Percentiles rank a stretch among this genome's conserved stretches.
phyloP scores from a whole-genome alignment of 2,329 filamentous ascomycete species.

The Coniochaeta sp. region DNA sequence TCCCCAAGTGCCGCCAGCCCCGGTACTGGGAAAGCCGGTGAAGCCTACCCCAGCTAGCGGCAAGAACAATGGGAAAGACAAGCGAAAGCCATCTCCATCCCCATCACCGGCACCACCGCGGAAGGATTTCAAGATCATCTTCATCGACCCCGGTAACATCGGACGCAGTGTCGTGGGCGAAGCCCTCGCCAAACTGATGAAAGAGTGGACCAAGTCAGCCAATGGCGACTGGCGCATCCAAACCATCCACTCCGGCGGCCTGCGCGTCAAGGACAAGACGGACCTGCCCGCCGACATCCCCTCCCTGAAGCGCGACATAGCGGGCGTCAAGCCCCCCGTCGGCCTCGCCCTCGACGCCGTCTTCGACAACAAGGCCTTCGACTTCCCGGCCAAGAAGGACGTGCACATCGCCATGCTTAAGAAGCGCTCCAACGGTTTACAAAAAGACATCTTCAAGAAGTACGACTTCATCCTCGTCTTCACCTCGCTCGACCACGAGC shows the following conservation, averaged over 20 bases:
- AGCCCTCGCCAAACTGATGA: constrained; percentile 13
- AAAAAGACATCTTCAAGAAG: constrained; percentile 12
- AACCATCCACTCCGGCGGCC: constrained; percentile 15
- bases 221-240: constrained; percentile 14
- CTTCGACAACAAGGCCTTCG: constrained; percentile 17
- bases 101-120: constrained; percentile 7
- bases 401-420: constrained; percentile 8
- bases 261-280: constrained; percentile 13
- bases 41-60: background rate
- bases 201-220: constrained; percentile 12
- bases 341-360: constrained; percentile 12
- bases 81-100: constrained; percentile 1
- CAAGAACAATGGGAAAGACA: background rate
- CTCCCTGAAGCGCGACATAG: constrained; percentile 10
- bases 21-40: background rate
- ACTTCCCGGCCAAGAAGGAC: constrained; percentile 14
- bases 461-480: constrained; percentile 21
- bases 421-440: constrained; percentile 12
- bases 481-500: constrained; percentile 18
- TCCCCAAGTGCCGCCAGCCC: background rate
- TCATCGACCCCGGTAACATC: constrained; percentile 19
- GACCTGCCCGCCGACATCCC: constrained; percentile 13
- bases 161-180: constrained; percentile 17
- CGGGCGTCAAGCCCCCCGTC: constrained; percentile 9
- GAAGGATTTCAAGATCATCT: constrained; percentile 15